Evolutionary conservation across 2,329 filamentous ascomycete species (phyloP).

Genomic region (Alternaria rosae): DNA sequence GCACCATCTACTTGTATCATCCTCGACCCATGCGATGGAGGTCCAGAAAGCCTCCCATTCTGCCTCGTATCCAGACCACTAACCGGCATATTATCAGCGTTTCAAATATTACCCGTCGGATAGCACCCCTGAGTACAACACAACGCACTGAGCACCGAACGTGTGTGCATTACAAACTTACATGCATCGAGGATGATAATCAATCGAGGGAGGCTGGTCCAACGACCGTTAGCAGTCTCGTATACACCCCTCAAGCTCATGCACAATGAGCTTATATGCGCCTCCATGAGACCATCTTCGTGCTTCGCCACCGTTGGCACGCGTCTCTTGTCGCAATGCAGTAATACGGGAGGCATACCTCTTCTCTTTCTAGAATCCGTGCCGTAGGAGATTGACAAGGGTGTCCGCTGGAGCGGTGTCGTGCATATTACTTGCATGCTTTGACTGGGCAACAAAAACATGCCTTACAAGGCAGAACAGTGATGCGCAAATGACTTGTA

Average conservation of each 20-base stretch:
- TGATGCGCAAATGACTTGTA: not conserved
- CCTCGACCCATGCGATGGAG: not conserved
- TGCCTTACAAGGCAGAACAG: slow-evolving; percentile 3
- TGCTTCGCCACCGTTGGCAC: not conserved
- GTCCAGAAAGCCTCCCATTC: not conserved
- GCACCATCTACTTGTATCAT: not conserved
- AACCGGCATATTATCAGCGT: not conserved
- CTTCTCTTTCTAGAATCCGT: not conserved
- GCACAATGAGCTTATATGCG: not conserved
- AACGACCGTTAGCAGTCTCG: not conserved
- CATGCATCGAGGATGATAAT: not conserved
- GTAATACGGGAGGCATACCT: not conserved
- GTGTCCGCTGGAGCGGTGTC: not conserved
- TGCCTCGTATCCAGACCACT: not conserved
- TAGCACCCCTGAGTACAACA: not conserved
- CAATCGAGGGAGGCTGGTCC: not conserved
- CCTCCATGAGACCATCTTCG: not conserved
- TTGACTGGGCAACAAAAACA: not conserved
- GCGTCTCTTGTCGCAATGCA: not conserved
- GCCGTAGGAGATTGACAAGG: not conserved
- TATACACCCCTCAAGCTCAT: not conserved
- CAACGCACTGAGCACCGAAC: not conserved
- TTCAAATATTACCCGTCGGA: not conserved
- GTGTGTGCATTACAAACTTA: not conserved
- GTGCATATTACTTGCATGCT: not conserved